These are phyloP conservation scores for Candida stauntonica DNA, from an alignment of 805 yeast genomes.

Conservation along the genomic window DNA sequence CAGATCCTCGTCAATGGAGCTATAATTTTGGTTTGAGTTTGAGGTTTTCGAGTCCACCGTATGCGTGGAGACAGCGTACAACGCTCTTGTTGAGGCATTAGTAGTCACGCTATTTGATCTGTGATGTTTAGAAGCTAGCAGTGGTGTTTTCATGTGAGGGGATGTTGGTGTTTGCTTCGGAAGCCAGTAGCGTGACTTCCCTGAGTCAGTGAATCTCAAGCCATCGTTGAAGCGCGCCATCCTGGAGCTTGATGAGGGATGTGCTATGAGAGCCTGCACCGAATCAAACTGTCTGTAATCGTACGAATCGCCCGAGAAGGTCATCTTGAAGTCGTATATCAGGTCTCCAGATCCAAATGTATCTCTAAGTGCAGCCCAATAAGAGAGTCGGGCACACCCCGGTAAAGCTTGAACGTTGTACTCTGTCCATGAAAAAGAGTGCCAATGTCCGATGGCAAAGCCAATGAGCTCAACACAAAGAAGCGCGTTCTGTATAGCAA, in stretches of 20 bases:
- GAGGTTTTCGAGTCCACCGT: conserved; percentile 19
- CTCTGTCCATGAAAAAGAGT: conserved; percentile 74
- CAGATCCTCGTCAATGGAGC: conserved; percentile 11
- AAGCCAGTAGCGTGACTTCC: conserved; percentile 77
- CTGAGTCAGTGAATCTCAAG: conserved; percentile 71
- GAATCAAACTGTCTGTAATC: conserved; percentile 83
- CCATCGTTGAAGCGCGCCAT: conserved; percentile 79
- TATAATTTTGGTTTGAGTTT: conserved; percentile 6
- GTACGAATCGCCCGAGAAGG: conserved; percentile 67
- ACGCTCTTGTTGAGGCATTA: conserved; percentile 22
- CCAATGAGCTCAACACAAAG: conserved; percentile 80
- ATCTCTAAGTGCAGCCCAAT: conserved; percentile 66
- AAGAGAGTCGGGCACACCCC: conserved; percentile 61
- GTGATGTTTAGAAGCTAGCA: conserved; percentile 15
- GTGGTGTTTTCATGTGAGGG: conserved; percentile 16
- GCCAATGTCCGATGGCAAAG: conserved; percentile 86
- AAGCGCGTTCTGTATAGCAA: conserved; percentile 69
- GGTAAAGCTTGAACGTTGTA: conserved; percentile 60
- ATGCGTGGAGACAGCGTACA: conserved; percentile 23
- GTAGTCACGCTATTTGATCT: conserved; percentile 23
- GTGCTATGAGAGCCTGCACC: conserved; percentile 63
- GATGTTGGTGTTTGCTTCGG: conserved; percentile 11
- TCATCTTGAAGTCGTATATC: conserved; percentile 65
- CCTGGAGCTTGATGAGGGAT: conserved; percentile 59
- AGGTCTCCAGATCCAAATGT: conserved; percentile 76